Base-by-base conservation (phyloP, 805 yeast species). In the Ogataea haglerorum region DNA sequence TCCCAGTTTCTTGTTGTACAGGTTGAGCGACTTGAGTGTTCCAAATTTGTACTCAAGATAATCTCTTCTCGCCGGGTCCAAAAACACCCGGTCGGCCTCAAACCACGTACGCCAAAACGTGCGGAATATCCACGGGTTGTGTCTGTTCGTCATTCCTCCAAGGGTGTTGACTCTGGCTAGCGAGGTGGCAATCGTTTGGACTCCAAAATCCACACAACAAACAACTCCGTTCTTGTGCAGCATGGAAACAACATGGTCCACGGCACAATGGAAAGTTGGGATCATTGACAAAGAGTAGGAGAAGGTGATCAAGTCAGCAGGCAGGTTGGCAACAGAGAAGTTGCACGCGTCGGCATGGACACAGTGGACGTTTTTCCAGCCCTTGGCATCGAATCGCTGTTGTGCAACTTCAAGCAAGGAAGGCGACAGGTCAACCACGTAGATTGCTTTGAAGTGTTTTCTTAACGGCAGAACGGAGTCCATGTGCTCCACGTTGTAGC, bases 61-160 rank as follows among this genome's bases (percentile, higher is more conserved):
- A 55, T 82, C 88, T 65, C 95, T 77, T 66, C 95, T 77, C 6
- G 88, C 75, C 23, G 89, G 79, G 57, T 85, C 95, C 50, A 85
- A 71, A 53, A 78, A 82, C 3, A 85, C 95, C 42, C 81, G 74
- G 61, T 85, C 95, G 38, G 82, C 82, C 62, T 85, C 95, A 61
- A 86, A 85, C 95, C 95, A 86, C 31, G 82, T 67, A 56, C 89
- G 74, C 95, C 95, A 85, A 58, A 85, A 86, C 22, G 86, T 83
- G 58, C 95, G 72, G 36, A 75, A 70, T 42, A 82, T 46, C 95
- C 95, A 85, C 19, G 87, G 82, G 46, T 76, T 80, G 58, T 84
- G 84, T 55, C 95, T 72, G 53, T 78, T 74, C 23, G 73, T 73
- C 49, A 80, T 65, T 7, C 95, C 93, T 38, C 95, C 95, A 25